phyloP scores from a whole-genome alignment of 2,329 filamentous ascomycete genomes.

The Aspergillus pseudonomiae region DNA sequence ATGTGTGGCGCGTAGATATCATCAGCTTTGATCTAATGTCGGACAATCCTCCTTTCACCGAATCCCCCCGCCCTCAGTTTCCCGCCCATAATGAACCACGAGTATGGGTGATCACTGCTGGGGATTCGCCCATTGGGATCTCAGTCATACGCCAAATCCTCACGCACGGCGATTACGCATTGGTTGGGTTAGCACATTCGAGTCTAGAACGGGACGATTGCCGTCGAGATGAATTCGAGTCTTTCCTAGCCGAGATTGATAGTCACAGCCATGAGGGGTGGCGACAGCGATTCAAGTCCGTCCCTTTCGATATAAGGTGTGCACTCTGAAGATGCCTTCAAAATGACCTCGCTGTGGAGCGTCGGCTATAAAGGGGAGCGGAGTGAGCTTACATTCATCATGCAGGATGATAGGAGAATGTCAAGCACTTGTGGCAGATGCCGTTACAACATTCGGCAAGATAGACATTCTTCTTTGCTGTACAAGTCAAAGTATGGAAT shows the following conservation, averaged over 20 bases:
- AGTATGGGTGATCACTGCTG: conserved; percentile 90
- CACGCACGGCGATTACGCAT: conserved; percentile 87
- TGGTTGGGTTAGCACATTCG: conserved; percentile 76
- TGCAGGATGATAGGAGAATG: conserved; percentile 67
- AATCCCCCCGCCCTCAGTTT: conserved; percentile 51
- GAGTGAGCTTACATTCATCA: conserved; percentile 16
- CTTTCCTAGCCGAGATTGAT: conserved; percentile 67
- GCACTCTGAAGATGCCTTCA: conserved; percentile 4
- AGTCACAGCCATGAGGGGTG: conserved; percentile 72
- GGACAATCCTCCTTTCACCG: conserved; percentile 38
- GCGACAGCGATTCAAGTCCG: conserved; percentile 72
- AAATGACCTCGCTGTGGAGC: neutral
- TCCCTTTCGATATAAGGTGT: conserved; percentile 61
- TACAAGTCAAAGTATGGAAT: conserved; percentile 73
- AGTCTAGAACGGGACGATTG: conserved; percentile 75
- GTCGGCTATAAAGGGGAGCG: neutral
- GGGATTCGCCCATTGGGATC: conserved; percentile 81
- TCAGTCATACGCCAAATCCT: conserved; percentile 80
- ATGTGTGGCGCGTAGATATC: conserved; percentile 22
- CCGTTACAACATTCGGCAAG: conserved; percentile 78
- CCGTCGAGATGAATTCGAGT: conserved; percentile 76
- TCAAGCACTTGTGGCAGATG: conserved; percentile 80
- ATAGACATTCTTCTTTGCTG: conserved; percentile 91
- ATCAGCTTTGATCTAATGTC: conserved; percentile 34
- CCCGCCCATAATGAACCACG: conserved; percentile 69